Evolutionary conservation across 208 protist species (phyloP), one percentile per base, ranked within the genome.

Genomic region (Leishmania major): DNA sequence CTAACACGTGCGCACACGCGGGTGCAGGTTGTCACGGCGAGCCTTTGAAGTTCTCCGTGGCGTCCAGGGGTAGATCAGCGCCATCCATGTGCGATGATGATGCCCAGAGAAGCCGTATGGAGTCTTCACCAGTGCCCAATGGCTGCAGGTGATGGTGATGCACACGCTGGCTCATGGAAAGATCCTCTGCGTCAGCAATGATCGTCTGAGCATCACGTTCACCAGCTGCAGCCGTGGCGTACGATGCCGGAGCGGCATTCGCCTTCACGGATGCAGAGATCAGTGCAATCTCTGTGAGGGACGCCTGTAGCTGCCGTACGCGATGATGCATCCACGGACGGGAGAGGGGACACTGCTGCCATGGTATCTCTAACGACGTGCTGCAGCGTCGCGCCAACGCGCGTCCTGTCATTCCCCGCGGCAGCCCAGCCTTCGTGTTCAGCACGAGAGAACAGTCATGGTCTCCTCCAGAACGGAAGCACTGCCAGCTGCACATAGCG

Each of bases 401-500:
- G 53, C 79, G 59, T 28, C 69, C 49, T 45, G 84, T 86, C 62
- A 88, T 71, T n/a, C 93, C 93, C 60, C 93, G 93, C 45, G 91
- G 90, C 22, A 94, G 70, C 22, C 93, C 93, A 45, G 84, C 89
- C 80, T 96, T 96, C 8, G 87, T 96, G 79, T 96, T 96, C 17
- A 94, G 74, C 3, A 88, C 88, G n/a, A 89, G 66, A 25, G 81
- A 78, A 37, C 57, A 62, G n/a, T 4, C 53, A 13, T 77, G 35
- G 64, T 13, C 51, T 22, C 55, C 53, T 79, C 69, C 37, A 11
- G 45, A 28, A 28, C 28, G 45, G 19, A 40, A n/a, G 57, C 28
- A 73, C n/a, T 43, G n/a, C 25, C 59, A 78, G 22, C 49, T n/a
- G 67, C 49, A n/a, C 22, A 31, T 25, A 4, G 22, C 17, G 7